Evolutionary conservation across 129 eudicot species (phyloP), one percentile per base, ranked within the genome.

Genomic region (Solidago caesia): DNA sequence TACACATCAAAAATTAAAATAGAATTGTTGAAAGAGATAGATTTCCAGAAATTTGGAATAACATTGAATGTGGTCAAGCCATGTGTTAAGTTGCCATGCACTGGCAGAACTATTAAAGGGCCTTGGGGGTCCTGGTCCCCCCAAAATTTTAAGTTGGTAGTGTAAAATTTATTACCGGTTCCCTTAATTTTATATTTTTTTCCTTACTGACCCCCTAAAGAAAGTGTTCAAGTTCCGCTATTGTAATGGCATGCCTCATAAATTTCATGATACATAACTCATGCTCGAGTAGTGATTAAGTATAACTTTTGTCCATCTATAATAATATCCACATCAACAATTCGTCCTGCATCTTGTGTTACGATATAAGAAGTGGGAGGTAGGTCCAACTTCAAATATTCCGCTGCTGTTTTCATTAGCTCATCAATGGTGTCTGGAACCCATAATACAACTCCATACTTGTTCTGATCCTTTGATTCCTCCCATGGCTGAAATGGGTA

Each of bases 301-400:
- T 89, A 89, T 82, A 89, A 63, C 77, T 82, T 87, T 75, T 89
- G 92, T 5, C 85, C 86, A 77, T 87, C 85, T 25, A 14, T 67
- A 9, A 92, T 84, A 89, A 87, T 81, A 73, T 87, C 86, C 5
- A 67, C 85, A 74, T 92, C 96, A 66, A 81, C n/a, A 67, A 93
- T 82, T 83, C 70, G 81, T 77, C 96, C 92, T 63, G 81, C 89
- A 80, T 90, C 96, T 83, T 90, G 85, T 8, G 96, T 78, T 80
- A 90, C 33, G 33, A 92, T 77, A 64, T 82, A 82, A 70, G 77
- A 79, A 57, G 64, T 68, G 10, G 52, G 43, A 13, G 75, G 12
- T 57, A 74, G 9, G 2, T 74, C 49, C 43, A 85, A 77, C 73
- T 85, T 72, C 58, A 84, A 78, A 67, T 85, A 73, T 52, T 75